Base-by-base conservation (phyloP, 1,284 basidiomycete species). In the Austropuccinia psidii region DNA sequence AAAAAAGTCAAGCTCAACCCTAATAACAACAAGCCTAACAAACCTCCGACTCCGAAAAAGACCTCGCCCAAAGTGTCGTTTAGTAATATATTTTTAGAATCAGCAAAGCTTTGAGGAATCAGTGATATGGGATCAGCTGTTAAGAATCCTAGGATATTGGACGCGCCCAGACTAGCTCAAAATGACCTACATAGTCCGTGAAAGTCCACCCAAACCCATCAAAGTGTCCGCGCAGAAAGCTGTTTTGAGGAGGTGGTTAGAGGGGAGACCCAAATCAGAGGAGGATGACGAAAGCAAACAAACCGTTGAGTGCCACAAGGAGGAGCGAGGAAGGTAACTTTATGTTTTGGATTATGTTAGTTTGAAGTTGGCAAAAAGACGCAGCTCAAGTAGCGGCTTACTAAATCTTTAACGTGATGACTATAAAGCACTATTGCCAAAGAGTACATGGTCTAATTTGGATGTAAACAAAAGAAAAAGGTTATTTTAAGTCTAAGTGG, bases 21-120 rank as follows among this genome's bases (percentile, higher is more conserved):
- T 39, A 66, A 27, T 3, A 52, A n/a, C 24, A 66, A 50, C 33
- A 66, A n/a, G 41, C 62, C 62, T 31, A 33, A n/a, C 33, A 66
- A 33, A 11, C 50, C 29, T 39, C 62, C 62, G 21, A 29, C 33
- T 19, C 62, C 62, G 21, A 50, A 66, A 45, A 45, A 66, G 27
- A 66, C 62, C 54, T 66, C 62, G 39, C 62, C 62, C 13, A 66
- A 47, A 15, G 62, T 52, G 31, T 66, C 62, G 33, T 27, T 66
- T 35, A 66, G 47, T 37, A 50, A 50, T 8, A 66, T 66, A 37
- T 66, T 52, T 13, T n/a, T 33, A 27, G 62, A 66, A 50, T 66
- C 47, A 24, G 47, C 45, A 39, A 66, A 66, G n/a, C 62, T 66
- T 15, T 21, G 8, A 2, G 33, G 9, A 35, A 52, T 66, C 49